Base-by-base conservation (phyloP, 768 basidiomycete species). In the Podaxis carcinomalis region DNA sequence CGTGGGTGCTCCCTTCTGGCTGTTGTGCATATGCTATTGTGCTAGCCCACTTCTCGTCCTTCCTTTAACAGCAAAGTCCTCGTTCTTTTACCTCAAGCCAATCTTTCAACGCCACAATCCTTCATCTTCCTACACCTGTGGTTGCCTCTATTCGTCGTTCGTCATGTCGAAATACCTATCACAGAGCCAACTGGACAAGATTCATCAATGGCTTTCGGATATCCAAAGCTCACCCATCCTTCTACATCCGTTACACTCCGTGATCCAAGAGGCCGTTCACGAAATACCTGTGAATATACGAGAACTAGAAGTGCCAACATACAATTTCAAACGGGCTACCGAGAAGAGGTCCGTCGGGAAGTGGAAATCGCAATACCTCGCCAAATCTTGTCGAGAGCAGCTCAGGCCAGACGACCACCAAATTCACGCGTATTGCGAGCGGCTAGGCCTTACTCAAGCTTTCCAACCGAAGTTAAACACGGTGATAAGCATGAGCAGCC, bases 331-430 rank as follows among this genome's bases (percentile, higher is more conserved):
- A 10, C 52, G 21, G 10, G 42, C 36, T 7, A 35, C 16, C 5
- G 53, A 54, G 16, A 61, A 61, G 25, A 46, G 32, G 3, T 49
- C n/a, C 10, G 23, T 37, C 27, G 52, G 59, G 4, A 54, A 44
- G 16, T 61, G 59, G 59, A 61, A 55, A 36, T 61, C 59, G 13
- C 39, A 61, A 9, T 50, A 61, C 36, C 44, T 61, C 4, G 53
- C 44, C 19, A 61, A 37, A 11, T 39, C 53, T 7, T 47, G 44
- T 19, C 59, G 46, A 11, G 46, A 54, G 14, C 32, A 40, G n/a
- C 47, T 55, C 6, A 47, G 16, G n/a, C 40, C 42, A 16, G 53
- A 61, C 16, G 36, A 39, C 14, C 19, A 25, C 28, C 44, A 25
- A 5, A 37, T 55, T 44, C 44, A 2, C 2, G 28, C 46, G 23